Conservation (phyloP, 2,329 filamentous ascomycete species). For the Cladosporium sp. region DNA sequence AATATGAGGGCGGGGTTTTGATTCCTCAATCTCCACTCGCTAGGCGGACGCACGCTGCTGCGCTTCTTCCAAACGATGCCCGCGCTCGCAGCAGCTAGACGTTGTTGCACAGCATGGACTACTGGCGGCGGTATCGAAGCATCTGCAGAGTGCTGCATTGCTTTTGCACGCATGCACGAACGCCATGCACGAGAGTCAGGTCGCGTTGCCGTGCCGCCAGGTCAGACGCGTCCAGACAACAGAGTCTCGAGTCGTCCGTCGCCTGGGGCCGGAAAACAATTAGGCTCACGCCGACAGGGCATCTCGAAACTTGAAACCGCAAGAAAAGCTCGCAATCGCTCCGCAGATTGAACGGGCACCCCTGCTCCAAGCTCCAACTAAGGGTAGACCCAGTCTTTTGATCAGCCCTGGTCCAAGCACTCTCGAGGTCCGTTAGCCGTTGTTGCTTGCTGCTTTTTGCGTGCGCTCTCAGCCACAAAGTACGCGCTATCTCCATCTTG, state of each 20-base stretch:
- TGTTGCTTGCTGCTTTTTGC: neutral
- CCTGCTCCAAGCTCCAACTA: neutral
- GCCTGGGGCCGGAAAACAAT: neutral
- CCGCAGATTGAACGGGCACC: conserved; percentile 16
- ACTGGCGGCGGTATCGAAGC: neutral
- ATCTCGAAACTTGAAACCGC: conserved; percentile 4
- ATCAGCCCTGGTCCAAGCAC: conserved; percentile 2
- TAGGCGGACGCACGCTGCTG: conserved; percentile 1
- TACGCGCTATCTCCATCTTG: neutral
- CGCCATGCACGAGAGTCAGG: neutral
- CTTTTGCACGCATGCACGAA: neutral
- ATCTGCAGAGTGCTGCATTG: conserved; percentile 4
- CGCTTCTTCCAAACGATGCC: conserved; percentile 7
- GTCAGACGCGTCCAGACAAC: conserved; percentile 7
- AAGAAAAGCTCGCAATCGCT: conserved; percentile 15
- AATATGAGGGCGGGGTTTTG: conserved; percentile 14
- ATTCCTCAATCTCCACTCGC: conserved; percentile 17
- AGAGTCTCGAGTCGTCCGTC: neutral
- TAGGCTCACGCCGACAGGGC: conserved; percentile 1
- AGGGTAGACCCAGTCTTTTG: neutral
- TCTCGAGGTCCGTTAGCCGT: neutral
- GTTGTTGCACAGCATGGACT: conserved; percentile 4
- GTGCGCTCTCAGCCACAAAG: neutral
- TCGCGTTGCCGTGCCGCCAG: conserved; percentile 13
- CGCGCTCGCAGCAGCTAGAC: neutral